Percentiles rank a stretch among this genome's conserved stretches.
Evolutionary conservation across 768 basidiomycete genomes (phyloP).

Genomic region (Amanita rubescens): DNA sequence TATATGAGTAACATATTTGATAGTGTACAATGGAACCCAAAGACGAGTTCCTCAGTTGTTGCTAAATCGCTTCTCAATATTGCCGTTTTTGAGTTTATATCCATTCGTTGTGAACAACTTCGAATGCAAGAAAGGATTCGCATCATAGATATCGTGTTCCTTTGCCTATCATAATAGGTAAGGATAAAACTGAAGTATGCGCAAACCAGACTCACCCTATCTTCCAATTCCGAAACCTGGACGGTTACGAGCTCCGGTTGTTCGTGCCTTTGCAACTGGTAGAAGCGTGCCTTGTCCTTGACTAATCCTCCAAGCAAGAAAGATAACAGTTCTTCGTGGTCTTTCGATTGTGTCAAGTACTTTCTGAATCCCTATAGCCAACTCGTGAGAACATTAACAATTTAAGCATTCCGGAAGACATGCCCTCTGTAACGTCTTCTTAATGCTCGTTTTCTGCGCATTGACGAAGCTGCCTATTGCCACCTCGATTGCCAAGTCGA

Average conservation of each 20-base stretch:
- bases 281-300: slow-evolving; percentile 85
- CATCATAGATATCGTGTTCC: slow-evolving; percentile 94
- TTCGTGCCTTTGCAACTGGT: slow-evolving; percentile 69
- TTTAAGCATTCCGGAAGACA: slow-evolving; percentile 20
- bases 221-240: slow-evolving; percentile 78
- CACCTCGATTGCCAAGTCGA: slow-evolving; percentile 95
- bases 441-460: slow-evolving; percentile 97
- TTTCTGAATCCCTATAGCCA: slow-evolving; percentile 81
- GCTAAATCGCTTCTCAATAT: slow-evolving; percentile 72
- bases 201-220: slow-evolving; percentile 58
- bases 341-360: slow-evolving; percentile 91
- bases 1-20: neutral
- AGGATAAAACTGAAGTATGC: neutral
- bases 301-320: slow-evolving; percentile 92
- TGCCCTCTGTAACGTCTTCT: slow-evolving; percentile 94
- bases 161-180: slow-evolving; percentile 55
- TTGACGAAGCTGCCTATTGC: slow-evolving; percentile 92
- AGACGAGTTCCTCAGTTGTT: slow-evolving; percentile 22
- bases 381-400: slow-evolving; percentile 3
- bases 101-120: slow-evolving; percentile 85
- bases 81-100: slow-evolving; percentile 61
- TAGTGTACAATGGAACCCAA: slow-evolving; percentile 15
- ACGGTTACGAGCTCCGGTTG: slow-evolving; percentile 75
- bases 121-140: slow-evolving; percentile 76
- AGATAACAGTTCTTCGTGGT: slow-evolving; percentile 91